Conservation (phyloP, 805 yeast genomes). For the Lachancea thermotolerans region DNA sequence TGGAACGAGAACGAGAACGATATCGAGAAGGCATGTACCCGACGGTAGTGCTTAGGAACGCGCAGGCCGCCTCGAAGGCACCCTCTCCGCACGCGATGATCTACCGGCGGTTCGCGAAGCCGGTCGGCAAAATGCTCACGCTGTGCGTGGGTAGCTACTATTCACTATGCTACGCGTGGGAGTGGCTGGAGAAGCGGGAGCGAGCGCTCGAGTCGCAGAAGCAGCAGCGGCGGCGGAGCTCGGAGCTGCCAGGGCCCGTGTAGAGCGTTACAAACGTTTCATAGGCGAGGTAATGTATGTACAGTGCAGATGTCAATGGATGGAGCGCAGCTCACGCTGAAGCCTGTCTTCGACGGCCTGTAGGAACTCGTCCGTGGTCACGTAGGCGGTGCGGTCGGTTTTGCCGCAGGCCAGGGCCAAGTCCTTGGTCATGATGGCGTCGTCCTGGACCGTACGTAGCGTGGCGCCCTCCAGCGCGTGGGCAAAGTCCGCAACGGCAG, state of each 20-base stretch:
- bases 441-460: conserved; percentile 63
- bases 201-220: not conserved
- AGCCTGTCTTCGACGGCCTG: conserved; percentile 67
- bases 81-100: conserved; percentile 29
- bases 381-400: conserved; percentile 54
- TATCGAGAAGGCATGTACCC: not conserved
- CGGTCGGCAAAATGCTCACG: conserved; percentile 39
- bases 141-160: conserved; percentile 43
- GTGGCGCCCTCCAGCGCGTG: conserved; percentile 59
- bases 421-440: conserved; percentile 78
- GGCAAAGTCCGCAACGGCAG: conserved; percentile 64
- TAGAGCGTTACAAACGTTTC: too few species aligned
- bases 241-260: not conserved
- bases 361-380: conserved; percentile 68
- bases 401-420: conserved; percentile 67
- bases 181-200: conserved; percentile 32
- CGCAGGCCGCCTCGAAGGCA: not conserved
- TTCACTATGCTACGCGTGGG: conserved; percentile 40
- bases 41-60: not conserved
- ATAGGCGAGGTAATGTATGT: not conserved
- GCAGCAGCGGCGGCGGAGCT: not conserved
- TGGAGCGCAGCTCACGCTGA: conserved; percentile 28
- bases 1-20: too few species aligned
- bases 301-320: conserved; percentile 11
- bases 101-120: conserved; percentile 42